A percentile compares a stretch with the other conserved stretches of the same genome.
phyloP scores from a whole-genome alignment of 495 filamentous ascomycete species.

The Penicillium parvum region DNA sequence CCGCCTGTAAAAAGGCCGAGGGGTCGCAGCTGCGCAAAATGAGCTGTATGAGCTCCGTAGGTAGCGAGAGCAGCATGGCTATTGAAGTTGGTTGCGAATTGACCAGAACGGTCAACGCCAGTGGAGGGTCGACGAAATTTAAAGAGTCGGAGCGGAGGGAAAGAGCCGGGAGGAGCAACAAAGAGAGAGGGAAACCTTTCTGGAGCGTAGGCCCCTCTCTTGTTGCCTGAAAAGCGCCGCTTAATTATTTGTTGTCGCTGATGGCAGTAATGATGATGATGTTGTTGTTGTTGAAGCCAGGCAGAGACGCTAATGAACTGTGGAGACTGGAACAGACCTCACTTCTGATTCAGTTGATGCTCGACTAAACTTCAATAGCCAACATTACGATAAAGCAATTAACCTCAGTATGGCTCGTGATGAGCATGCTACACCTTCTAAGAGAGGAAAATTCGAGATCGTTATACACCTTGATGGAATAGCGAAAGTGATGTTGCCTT shows the following conservation, averaged over 20 bases:
- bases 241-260: too few relatives aligned
- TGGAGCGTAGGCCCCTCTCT: conserved; percentile 1
- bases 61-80: conserved; percentile 39
- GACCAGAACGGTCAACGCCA: too few relatives aligned
- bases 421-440: too few relatives aligned
- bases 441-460: too few relatives aligned
- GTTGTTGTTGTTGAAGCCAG: too few relatives aligned
- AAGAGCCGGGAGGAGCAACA: background rate
- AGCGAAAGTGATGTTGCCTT: background rate
- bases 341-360: background rate
- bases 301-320: background rate
- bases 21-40: conserved; percentile 31
- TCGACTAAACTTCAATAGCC: too few relatives aligned
- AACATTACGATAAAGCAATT: too few relatives aligned
- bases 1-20: conserved; percentile 31
- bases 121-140: background rate
- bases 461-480: too few relatives aligned
- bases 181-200: too few relatives aligned
- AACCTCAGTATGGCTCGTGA: too few relatives aligned
- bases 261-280: too few relatives aligned
- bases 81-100: background rate
- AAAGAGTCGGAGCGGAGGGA: conserved; percentile 1
- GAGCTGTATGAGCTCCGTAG: conserved; percentile 39
- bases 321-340: background rate
- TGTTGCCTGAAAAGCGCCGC: conserved; percentile 7